Evolutionary conservation across 768 basidiomycete species (phyloP), one percentile per base, ranked within the genome.

Genomic region (Pisolithus sp.): DNA sequence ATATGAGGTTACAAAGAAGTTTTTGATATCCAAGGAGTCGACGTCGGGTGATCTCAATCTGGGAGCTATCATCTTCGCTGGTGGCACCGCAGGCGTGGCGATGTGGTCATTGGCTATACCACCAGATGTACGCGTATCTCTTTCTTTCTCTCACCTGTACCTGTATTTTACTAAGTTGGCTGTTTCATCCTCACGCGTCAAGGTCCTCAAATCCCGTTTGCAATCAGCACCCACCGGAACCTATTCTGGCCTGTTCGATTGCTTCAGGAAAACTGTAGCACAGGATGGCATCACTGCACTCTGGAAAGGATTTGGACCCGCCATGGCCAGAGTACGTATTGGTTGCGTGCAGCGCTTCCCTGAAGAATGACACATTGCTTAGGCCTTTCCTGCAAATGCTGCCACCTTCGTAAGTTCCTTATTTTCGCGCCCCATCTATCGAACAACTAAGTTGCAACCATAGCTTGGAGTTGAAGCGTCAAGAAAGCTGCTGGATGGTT

Each of bases 81-180:
- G 96, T 57, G 96, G 94, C 49, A 84, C 81, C 38, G 96, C 96
- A 1, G 96, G 96, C 59, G 81, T 98, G 5, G 93, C 93, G 36
- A 98, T 99, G 96, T 99, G 96, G 96, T 76, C 89, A 17, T 76
- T 98, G 59, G 95, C 91, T 23, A 96, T 99, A 59, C 96, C 96
- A 45, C 94, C 95, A 43, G 95, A 99, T 68, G 94, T 93, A 62
- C 57, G 88, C 75, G 4, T 30, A 15, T 7, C 37, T 36, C n/a
- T 17, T 30, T 31, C 26, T 39, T 13, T 24, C 17, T 38, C 17
- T 43, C 36, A 9, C 7, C 39, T 30, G 34, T 36, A 18, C n/a
- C n/a, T n/a, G n/a, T n/a, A n/a, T n/a, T 36, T 28, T 50, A 55
- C 26, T 3, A 7, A 26, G 26, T 26, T 26, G 26, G 26, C 26